Percentiles rank a stretch among this genome's conserved stretches.
Evolutionary conservation across 2,329 filamentous ascomycete species (phyloP).

Genomic region (Penicillium sp.): DNA sequence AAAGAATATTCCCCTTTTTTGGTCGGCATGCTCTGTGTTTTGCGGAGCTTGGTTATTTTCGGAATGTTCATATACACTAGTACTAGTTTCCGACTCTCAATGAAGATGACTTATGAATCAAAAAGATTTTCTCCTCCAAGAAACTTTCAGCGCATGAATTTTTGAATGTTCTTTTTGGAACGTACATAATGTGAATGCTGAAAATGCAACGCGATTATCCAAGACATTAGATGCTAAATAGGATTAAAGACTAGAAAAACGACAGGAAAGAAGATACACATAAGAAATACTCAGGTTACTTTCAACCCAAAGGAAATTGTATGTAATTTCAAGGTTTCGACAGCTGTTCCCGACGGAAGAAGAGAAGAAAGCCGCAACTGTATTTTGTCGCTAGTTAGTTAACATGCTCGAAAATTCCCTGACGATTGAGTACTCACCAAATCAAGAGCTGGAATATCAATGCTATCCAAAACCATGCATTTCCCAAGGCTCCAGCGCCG

Average conservation of each 20-base stretch:
- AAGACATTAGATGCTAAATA: slow-evolving; percentile 11
- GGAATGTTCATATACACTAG: slow-evolving; percentile 14
- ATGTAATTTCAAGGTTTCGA: slow-evolving; percentile 47
- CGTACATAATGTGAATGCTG: no score
- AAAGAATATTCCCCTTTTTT: slow-evolving; percentile 27
- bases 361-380: slow-evolving; percentile 46
- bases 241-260: background rate
- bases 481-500: slow-evolving; percentile 50
- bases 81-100: slow-evolving; percentile 25
- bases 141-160: no score
- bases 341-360: slow-evolving; percentile 52
- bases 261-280: background rate
- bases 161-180: no score
- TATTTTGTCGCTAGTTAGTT: slow-evolving; percentile 1
- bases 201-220: background rate
- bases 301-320: no score
- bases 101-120: slow-evolving; percentile 30
- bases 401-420: background rate
- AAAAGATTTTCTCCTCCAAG: background rate
- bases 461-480: slow-evolving; percentile 65
- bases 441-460: slow-evolving; percentile 62
- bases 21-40: slow-evolving; percentile 15
- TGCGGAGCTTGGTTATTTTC: slow-evolving; percentile 14
- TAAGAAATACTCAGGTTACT: background rate
- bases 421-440: slow-evolving; percentile 56